phyloP scores from a whole-genome alignment of 2,329 filamentous ascomycete species.

The Emmonsiellopsis sp. region DNA sequence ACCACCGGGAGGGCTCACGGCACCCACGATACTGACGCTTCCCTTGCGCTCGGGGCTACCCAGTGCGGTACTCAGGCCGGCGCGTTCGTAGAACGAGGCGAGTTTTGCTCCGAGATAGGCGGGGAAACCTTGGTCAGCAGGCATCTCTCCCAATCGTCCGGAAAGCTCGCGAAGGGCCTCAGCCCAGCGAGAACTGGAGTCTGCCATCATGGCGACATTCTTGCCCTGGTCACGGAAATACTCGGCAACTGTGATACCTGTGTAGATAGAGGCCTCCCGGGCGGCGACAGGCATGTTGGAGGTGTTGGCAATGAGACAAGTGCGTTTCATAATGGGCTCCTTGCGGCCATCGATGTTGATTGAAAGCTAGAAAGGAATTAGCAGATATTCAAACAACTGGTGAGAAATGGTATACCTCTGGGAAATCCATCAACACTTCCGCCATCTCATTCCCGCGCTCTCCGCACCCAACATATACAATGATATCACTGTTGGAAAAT shows the following conservation, averaged over 20 bases:
- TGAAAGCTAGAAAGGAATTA: slow-evolving; percentile 49
- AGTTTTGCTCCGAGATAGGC: slow-evolving; percentile 95
- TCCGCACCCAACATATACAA: slow-evolving; percentile 89
- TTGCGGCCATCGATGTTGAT: slow-evolving; percentile 90
- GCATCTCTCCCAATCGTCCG: slow-evolving; percentile 98
- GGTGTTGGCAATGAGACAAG: slow-evolving; percentile 94
- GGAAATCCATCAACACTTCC: slow-evolving; percentile 99
- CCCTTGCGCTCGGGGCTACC: slow-evolving; percentile 83
- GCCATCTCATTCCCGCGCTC: slow-evolving; percentile 99
- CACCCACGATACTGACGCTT: slow-evolving; percentile 95
- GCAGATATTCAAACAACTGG: neutral
- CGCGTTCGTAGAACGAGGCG: slow-evolving; percentile 98
- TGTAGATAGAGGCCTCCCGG: slow-evolving; percentile 98
- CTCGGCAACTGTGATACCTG: slow-evolving; percentile 86
- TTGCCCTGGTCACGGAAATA: slow-evolving; percentile 98
- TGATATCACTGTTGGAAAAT: slow-evolving; percentile 99
- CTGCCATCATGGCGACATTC: slow-evolving; percentile 98
- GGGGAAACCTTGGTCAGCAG: slow-evolving; percentile 98
- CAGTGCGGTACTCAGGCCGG: slow-evolving; percentile 74
- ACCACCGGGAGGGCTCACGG: slow-evolving; percentile 93
- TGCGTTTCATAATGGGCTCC: slow-evolving; percentile 99
- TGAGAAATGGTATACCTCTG: slow-evolving; percentile 48
- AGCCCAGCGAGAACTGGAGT: slow-evolving; percentile 96
- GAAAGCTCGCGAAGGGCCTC: slow-evolving; percentile 98
- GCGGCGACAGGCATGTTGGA: slow-evolving; percentile 99